Evolutionary conservation across 2,329 filamentous ascomycete species (phyloP), one percentile per base, ranked within the genome.

Genomic region (Paraconiothyrium sp.): DNA sequence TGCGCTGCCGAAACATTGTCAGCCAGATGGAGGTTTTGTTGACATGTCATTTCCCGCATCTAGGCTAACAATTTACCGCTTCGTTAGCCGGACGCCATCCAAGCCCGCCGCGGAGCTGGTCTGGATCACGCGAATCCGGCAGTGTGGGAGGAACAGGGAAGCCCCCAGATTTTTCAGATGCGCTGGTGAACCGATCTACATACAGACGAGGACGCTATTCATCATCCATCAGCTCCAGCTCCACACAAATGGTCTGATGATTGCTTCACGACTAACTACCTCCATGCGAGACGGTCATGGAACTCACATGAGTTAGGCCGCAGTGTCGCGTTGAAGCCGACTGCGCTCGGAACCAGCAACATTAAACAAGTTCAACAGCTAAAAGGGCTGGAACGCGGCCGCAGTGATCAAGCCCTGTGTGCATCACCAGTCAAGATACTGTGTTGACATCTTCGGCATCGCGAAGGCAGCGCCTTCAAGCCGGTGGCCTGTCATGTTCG

Each of bases 101-200:
- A 72, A 76, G 73, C 73, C 72, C 65, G 68, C 72, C 73, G 72
- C 69, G 50, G 27, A 47, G 58, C 64, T 60, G 58, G 60, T 67
- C 70, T 71, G 70, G 69, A 70, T 72, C 70, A 67, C 70, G 72
- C 72, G 70, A 70, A 70, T 71, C 69, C 63, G 54, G 58, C 55
- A 68, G 67, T 62, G 59, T 65, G 66, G 66, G 70, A 72, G 66
- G 47, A 67, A 61, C 71, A 72, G 70, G 70, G 72, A 68, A 69
- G 46, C 51, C 64, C 51, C 66, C 61, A 67, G 68, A 65, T 62
- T 62, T 43, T 41, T 46, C 52, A 48, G 44, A 58, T 65, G 50
- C 24, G n/a, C 48, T 43, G 30, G 44, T 48, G 48, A 30, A 57
- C 20, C n/a, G 44, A 39, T 44, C 49, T 44, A 37, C 32, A 32